These are phyloP conservation scores for Tolypocladium nubicola DNA, from an alignment of 2,329 filamentous ascomycete species.

Conservation along the genomic window DNA sequence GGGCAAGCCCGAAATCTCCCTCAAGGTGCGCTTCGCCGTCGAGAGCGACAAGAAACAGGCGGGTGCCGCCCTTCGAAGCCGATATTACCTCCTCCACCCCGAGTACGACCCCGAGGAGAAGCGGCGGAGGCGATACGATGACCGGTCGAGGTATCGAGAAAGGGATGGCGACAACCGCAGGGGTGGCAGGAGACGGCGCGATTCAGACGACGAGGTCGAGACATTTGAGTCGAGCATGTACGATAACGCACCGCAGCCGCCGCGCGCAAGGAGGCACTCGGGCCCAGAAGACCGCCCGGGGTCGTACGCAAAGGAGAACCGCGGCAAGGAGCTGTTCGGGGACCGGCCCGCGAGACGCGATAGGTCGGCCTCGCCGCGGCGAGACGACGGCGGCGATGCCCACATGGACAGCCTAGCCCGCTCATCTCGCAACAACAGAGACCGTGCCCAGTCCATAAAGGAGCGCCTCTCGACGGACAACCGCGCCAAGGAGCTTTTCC, in stretches of 20 bases:
- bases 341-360: constrained; percentile 24
- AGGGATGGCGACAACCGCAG: constrained; percentile 29
- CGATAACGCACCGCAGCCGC: constrained; percentile 49
- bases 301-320: constrained; percentile 27
- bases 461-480: constrained; percentile 19
- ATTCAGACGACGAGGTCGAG: constrained; percentile 38
- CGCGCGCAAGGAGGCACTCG: constrained; percentile 14
- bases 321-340: constrained; percentile 55
- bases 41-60: constrained; percentile 68
- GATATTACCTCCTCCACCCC: constrained; percentile 87
- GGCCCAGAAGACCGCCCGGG: constrained; percentile 15
- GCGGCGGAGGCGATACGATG: constrained; percentile 44
- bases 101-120: constrained; percentile 76
- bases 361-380: constrained; percentile 41
- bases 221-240: constrained; percentile 71
- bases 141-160: constrained; percentile 54
- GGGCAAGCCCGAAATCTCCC: constrained; percentile 54
- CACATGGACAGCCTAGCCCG: constrained; percentile 21
- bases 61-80: constrained; percentile 69
- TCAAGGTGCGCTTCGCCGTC: constrained; percentile 67
- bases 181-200: constrained; percentile 22
- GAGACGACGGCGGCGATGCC: constrained; percentile 30
- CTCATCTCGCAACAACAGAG: constrained; percentile 23
- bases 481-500: constrained; percentile 28
- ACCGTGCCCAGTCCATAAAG: constrained; percentile 21